phyloP scores from a whole-genome alignment of 768 basidiomycete genomes.

The Ramaria sp. region DNA sequence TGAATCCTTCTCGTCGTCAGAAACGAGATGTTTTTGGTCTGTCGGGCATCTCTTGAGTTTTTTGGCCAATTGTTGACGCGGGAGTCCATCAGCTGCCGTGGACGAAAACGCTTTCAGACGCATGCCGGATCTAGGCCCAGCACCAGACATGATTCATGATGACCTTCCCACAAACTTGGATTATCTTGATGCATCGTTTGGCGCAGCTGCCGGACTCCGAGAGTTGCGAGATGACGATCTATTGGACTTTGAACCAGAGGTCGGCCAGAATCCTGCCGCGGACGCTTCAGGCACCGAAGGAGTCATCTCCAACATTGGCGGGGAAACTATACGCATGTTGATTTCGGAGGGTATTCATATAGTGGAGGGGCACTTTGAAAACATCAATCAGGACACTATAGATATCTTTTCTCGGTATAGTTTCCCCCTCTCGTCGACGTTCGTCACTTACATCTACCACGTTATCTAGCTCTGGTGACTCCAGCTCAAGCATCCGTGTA shows the following conservation, averaged over 20 bases:
- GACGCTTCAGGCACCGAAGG: constrained; percentile 17
- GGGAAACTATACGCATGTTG: constrained; percentile 80
- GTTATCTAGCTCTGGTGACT: constrained; percentile 30
- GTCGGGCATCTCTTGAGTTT: not conserved
- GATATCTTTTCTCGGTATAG: constrained; percentile 32
- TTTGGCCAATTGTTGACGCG: not conserved
- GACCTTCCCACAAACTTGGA: constrained; percentile 84
- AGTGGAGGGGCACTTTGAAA: constrained; percentile 66
- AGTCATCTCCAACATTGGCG: constrained; percentile 53
- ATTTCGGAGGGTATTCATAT: constrained; percentile 50
- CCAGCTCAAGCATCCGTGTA: constrained; percentile 42
- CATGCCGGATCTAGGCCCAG: constrained; percentile 64
- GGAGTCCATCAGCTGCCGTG: constrained; percentile 43
- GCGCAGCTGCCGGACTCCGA: constrained; percentile 63
- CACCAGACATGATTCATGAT: constrained; percentile 83
- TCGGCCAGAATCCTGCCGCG: not conserved
- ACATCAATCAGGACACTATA: constrained; percentile 42
- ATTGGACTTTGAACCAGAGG: constrained; percentile 28
- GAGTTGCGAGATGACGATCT: constrained; percentile 64
- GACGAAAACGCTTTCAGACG: constrained; percentile 75
- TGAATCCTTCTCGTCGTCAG: not conserved
- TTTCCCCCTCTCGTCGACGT: not conserved
- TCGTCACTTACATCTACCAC: constrained; percentile 6
- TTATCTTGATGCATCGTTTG: constrained; percentile 78
- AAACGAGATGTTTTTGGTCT: constrained; percentile 19